Evolutionary conservation across 1,284 basidiomycete genomes (phyloP), one percentile per base, ranked within the genome.

Genomic region (Microbotryum saponariae): DNA sequence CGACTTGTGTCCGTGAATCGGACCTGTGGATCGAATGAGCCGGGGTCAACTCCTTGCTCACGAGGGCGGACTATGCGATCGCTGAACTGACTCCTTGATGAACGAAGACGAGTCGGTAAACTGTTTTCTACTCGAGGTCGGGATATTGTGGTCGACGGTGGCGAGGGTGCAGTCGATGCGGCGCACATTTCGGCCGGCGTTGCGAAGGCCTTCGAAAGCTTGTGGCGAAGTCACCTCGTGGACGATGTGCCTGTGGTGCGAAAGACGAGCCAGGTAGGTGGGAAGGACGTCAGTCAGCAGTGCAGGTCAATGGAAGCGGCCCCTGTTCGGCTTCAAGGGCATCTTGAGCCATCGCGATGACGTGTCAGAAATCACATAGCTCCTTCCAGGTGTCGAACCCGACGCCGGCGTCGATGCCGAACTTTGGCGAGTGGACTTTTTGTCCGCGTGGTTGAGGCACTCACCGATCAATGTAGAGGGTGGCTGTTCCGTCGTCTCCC

Each of bases 151-250:
- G 77, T 96, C 92, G 29, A 94, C 87, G 2, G 92, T 97, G 18
- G 89, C 92, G 52, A 97, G 82, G 58, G 93, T 96, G 76, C 91
- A 96, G 76, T 97, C 92, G 49, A 91, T 87, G 61, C 92, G 81
- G 59, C 93, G 85, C 59, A 96, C 92, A 47, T 82, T 81, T 61
- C 92, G 83, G 47, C 82, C 83, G 57, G 93, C 89, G 70, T 82
- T 87, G 67, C 70, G 86, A 83, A 97, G 79, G 74, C 92, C 92
- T 77, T 96, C 92, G 71, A 97, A 97, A 1, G 92, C 92, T 76
- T 97, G 93, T 44, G 92, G 92, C 66, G 88, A 92, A 21, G 93
- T 96, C 57, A 97, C 92, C 80, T 96, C 92, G 73, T 96, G 92
- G 20, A 93, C 88, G 59, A 97, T 83, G 76, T 97, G 92, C 59